phyloP scores from a whole-genome alignment of 208 protist genomes.

The Herpetomonas tarakana region DNA sequence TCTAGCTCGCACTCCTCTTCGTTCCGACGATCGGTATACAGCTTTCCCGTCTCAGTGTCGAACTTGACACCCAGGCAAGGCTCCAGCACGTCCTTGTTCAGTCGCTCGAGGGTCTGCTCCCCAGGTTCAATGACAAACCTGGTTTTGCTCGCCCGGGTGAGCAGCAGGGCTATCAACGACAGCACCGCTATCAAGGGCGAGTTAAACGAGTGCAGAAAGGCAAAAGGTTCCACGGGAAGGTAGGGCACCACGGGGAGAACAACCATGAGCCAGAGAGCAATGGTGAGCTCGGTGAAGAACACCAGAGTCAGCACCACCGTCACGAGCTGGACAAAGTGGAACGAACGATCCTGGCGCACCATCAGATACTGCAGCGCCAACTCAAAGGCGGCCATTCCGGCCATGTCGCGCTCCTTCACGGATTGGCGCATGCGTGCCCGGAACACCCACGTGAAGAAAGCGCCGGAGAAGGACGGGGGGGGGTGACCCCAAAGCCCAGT shows the following conservation, averaged over 20 bases:
- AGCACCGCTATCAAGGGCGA: slow-evolving; percentile 21
- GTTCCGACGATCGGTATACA: slow-evolving; percentile 55
- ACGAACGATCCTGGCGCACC: slow-evolving; percentile 80
- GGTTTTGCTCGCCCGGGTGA: slow-evolving; percentile 68
- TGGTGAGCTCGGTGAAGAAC: slow-evolving; percentile 47
- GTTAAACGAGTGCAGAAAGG: slow-evolving; percentile 6
- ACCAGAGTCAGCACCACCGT: slow-evolving; percentile 61
- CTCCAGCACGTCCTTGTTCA: slow-evolving; percentile 74
- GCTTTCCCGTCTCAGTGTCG: slow-evolving; percentile 58
- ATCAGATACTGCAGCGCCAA: slow-evolving; percentile 76
- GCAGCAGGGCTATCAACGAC: slow-evolving; percentile 47
- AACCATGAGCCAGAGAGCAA: slow-evolving; percentile 32
- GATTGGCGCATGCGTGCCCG: slow-evolving; percentile 7
- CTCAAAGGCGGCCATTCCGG: slow-evolving; percentile 80
- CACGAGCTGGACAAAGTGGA: slow-evolving; percentile 78
- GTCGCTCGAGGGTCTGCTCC: slow-evolving; percentile 61
- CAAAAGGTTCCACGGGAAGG: neutral
- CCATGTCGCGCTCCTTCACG: slow-evolving; percentile 71
- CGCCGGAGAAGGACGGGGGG: neutral
- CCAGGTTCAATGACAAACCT: slow-evolving; percentile 79
- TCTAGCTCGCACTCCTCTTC: slow-evolving; percentile 19
- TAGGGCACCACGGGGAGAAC: slow-evolving; percentile 37
- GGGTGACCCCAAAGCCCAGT: too few species aligned
- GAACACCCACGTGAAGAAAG: neutral
- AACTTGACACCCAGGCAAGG: slow-evolving; percentile 82